Conservation (phyloP, 371 early-diverging fungal genomes). For the Mortierella sp. region DNA sequence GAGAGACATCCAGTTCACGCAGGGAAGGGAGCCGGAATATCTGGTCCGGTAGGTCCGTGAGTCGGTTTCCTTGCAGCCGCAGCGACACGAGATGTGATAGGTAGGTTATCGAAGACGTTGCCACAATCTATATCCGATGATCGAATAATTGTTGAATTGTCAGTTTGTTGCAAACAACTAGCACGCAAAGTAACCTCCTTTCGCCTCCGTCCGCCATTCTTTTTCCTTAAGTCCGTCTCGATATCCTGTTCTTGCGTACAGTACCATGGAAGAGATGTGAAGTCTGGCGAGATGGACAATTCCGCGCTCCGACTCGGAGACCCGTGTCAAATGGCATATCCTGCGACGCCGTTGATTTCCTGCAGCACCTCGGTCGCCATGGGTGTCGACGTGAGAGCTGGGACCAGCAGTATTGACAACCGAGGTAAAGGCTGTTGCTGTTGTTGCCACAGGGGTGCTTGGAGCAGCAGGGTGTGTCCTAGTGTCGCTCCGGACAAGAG, state of each 20-base stretch:
- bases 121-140: slow-evolving; percentile 30
- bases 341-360: slow-evolving; percentile 5
- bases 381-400: neutral
- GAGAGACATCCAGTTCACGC: slow-evolving; percentile 70
- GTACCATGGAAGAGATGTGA: slow-evolving; percentile 44
- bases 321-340: slow-evolving; percentile 36
- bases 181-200: neutral
- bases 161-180: neutral
- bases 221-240: neutral
- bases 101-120: slow-evolving; percentile 37
- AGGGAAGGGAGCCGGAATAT: slow-evolving; percentile 64
- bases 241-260: neutral
- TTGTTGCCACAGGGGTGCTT: neutral
- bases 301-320: slow-evolving; percentile 49
- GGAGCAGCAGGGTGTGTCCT: neutral
- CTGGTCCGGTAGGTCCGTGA: slow-evolving; percentile 62
- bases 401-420: neutral
- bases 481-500: slow-evolving; percentile 24
- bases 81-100: slow-evolving; percentile 49
- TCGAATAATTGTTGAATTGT: neutral
- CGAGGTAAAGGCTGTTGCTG: neutral
- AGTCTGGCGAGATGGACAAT: slow-evolving; percentile 46
- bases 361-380: neutral
- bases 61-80: slow-evolving; percentile 61
- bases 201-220: neutral